phyloP scores from a whole-genome alignment of 371 early-diverging fungal species.

The Fennellomyces sp. region DNA sequence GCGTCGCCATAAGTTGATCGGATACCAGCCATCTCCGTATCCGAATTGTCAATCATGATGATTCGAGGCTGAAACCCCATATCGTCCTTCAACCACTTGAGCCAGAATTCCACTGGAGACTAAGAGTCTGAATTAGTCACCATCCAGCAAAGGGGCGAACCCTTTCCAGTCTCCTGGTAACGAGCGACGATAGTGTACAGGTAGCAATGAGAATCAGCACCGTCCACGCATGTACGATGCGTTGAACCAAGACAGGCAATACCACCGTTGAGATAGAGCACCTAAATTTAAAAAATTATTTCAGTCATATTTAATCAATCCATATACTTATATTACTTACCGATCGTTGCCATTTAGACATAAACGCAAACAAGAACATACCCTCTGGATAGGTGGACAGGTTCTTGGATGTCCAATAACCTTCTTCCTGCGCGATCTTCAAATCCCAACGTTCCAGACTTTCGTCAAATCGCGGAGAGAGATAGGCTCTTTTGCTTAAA shows the following conservation, averaged over 20 bases:
- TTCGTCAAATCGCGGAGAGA: background rate
- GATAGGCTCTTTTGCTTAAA: background rate
- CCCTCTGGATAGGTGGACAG: background rate
- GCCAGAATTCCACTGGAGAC: slow-evolving; percentile 4
- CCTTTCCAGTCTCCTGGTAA: slow-evolving; percentile 7
- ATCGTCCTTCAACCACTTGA: slow-evolving; percentile 7
- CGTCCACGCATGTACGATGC: slow-evolving; percentile 5
- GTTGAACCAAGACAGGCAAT: slow-evolving; percentile 7
- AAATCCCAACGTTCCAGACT: slow-evolving; percentile 3
- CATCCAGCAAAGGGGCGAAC: slow-evolving; percentile 12
- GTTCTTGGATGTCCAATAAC: background rate
- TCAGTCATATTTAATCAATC: background rate
- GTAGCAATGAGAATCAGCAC: background rate
- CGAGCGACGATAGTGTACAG: slow-evolving; percentile 1
- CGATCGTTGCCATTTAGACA: slow-evolving; percentile 6
- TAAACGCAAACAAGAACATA: slow-evolving; percentile 11
- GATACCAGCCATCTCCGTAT: slow-evolving; percentile 13
- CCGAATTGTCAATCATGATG: slow-evolving; percentile 13
- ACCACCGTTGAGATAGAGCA: background rate
- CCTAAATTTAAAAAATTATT: background rate
- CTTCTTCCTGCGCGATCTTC: background rate
- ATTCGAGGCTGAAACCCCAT: background rate
- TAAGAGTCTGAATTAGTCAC: slow-evolving; percentile 9
- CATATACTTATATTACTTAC: slow-evolving; percentile 1
- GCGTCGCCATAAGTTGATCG: background rate